These are phyloP conservation scores for Cyclocybe aegerita DNA, from an alignment of 768 basidiomycete genomes.

Conservation along the genomic window DNA sequence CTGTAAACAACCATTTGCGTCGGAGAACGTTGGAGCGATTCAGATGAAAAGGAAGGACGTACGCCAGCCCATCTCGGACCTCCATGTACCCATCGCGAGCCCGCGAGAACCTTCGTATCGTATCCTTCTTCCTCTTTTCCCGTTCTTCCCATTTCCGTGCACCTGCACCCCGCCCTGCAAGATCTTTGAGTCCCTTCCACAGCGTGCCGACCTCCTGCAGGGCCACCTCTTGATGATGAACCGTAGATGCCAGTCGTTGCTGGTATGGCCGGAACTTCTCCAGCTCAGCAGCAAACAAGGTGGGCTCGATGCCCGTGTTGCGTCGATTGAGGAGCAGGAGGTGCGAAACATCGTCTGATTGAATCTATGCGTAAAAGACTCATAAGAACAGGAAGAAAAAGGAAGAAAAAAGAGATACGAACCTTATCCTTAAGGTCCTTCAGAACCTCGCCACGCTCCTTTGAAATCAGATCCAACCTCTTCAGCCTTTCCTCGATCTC, in stretches of 20 bases:
- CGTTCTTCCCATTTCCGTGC: constrained; percentile 81
- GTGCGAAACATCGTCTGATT: constrained; percentile 96
- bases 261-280: constrained; percentile 96
- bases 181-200: constrained; percentile 73
- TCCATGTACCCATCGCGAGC: constrained; percentile 86
- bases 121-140: constrained; percentile 77
- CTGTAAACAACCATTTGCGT: constrained; percentile 35
- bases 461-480: constrained; percentile 76
- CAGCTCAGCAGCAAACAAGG: constrained; percentile 88
- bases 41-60: constrained; percentile 30
- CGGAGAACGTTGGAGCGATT: background rate
- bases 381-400: background rate
- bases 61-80: constrained; percentile 82
- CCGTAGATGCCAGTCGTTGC: constrained; percentile 73
- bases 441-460: constrained; percentile 82
- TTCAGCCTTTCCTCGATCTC: constrained; percentile 81
- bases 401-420: constrained; percentile 1
- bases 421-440: constrained; percentile 98
- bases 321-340: constrained; percentile 88
- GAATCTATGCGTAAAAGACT: constrained; percentile 54
- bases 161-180: constrained; percentile 73
- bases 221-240: constrained; percentile 71
- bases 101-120: constrained; percentile 66
- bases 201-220: constrained; percentile 74
- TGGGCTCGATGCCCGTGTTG: constrained; percentile 77